phyloP scores from a whole-genome alignment of 805 yeast genomes.

The Ogataea populi-albae region DNA sequence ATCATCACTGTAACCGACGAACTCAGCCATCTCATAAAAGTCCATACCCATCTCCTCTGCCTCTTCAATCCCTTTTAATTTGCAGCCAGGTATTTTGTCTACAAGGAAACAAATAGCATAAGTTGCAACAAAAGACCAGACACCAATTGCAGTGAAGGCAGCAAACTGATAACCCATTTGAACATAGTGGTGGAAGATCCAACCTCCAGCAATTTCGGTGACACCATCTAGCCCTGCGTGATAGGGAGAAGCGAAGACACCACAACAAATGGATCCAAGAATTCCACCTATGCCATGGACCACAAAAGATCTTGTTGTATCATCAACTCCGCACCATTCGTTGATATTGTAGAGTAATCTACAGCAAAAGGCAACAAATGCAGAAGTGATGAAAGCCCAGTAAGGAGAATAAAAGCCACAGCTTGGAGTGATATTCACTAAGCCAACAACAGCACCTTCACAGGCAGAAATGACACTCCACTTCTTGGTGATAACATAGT shows the following conservation, averaged over 20 bases:
- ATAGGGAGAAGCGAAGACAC: constrained; percentile 43
- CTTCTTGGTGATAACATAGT: constrained; percentile 38
- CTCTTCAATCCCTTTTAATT: constrained; percentile 42
- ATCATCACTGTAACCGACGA: constrained; percentile 32
- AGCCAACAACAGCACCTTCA: constrained; percentile 45
- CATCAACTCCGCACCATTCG: constrained; percentile 43
- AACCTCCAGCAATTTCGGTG: constrained; percentile 44
- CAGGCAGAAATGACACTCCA: constrained; percentile 43
- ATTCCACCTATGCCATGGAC: constrained; percentile 51
- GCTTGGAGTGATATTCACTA: constrained; percentile 46
- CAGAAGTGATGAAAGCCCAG: constrained; percentile 43
- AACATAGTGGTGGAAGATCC: constrained; percentile 44
- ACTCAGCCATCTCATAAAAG: constrained; percentile 48
- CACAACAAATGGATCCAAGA: constrained; percentile 40
- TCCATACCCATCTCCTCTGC: constrained; percentile 54
- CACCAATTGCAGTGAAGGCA: constrained; percentile 38
- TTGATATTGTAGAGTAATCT: constrained; percentile 35
- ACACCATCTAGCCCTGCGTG: constrained; percentile 44
- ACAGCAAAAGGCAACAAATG: constrained; percentile 39
- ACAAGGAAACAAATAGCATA: constrained; percentile 43
- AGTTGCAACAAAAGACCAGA: constrained; percentile 46
- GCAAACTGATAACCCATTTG: constrained; percentile 48
- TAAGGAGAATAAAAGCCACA: constrained; percentile 46
- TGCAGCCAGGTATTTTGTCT: constrained; percentile 49
- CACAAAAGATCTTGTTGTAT: constrained; percentile 43